phyloP scores from a whole-genome alignment of 148 eudicot species.

The Persicaria tinctoria region DNA sequence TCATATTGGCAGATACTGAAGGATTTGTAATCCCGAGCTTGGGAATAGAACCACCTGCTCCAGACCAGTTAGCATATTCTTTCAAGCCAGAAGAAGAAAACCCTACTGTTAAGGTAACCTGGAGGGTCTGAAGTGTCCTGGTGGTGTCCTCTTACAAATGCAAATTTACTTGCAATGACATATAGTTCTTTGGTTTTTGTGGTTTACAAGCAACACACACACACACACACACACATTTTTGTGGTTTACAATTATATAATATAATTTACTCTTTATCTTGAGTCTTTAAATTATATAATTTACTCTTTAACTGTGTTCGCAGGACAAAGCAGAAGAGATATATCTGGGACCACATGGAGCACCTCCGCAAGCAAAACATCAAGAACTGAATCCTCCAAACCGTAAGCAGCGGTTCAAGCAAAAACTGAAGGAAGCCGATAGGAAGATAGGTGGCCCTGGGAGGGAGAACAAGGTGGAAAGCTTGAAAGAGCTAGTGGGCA shows the following conservation, averaged over 20 bases:
- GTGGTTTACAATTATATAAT: no score
- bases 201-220: no score
- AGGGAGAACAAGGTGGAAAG: conserved; percentile 79
- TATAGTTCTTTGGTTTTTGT: no score
- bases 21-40: conserved; percentile 96
- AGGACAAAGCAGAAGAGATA: conserved; percentile 69
- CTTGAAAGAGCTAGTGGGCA: conserved; percentile 75
- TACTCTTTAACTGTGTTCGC: not conserved
- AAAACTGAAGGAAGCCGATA: conserved; percentile 90
- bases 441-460: conserved; percentile 42
- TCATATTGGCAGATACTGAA: conserved; percentile 56
- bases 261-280: no score
- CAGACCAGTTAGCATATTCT: conserved; percentile 20
- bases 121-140: not conserved
- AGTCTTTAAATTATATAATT: not conserved
- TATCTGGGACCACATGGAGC: conserved; percentile 99
- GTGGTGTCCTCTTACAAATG: not conserved
- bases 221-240: no score
- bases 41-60: conserved; percentile 59
- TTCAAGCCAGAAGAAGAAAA: conserved; percentile 39
- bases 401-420: conserved; percentile 85
- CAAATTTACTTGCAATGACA: not conserved
- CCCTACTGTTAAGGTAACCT: conserved; percentile 39
- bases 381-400: conserved; percentile 44
- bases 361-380: conserved; percentile 79